Evolutionary conservation across 75 land plant species (phyloP).

Genomic region (Pinus albicaulis): DNA sequence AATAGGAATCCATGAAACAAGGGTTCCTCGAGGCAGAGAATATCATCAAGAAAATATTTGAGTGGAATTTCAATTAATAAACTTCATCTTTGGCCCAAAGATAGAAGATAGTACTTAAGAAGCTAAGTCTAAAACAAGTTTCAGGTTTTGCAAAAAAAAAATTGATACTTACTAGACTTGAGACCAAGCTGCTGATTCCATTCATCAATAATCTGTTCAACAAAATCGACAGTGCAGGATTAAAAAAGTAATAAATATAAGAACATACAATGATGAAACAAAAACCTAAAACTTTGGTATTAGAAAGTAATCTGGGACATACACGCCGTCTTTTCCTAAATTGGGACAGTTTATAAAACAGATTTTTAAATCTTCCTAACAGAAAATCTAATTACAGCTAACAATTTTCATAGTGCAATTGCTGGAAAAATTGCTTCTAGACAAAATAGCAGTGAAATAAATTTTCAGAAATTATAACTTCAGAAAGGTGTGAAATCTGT

Average conservation of each 20-base stretch:
- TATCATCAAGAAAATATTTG: too few species aligned
- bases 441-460: background rate
- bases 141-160: background rate
- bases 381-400: too few species aligned
- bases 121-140: too few species aligned
- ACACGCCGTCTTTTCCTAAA: background rate
- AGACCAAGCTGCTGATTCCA: slow-evolving; percentile 48
- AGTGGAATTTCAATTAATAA: too few species aligned
- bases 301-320: background rate
- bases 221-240: background rate
- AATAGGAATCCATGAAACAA: too few species aligned
- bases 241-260: background rate
- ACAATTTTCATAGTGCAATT: background rate
- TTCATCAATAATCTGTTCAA: slow-evolving; percentile 51
- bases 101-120: too few species aligned
- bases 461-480: background rate
- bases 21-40: too few species aligned
- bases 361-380: background rate
- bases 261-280: background rate
- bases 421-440: background rate
- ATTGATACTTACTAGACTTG: slow-evolving; percentile 30
- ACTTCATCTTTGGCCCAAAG: too few species aligned
- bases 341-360: background rate
- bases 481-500: background rate
- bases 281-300: background rate